Percentiles rank a stretch among this genome's conserved stretches.
These are phyloP conservation scores for Aspergillus eucalypticola DNA, from an alignment of 2,329 filamentous ascomycete genomes.

Conservation along the genomic window DNA sequence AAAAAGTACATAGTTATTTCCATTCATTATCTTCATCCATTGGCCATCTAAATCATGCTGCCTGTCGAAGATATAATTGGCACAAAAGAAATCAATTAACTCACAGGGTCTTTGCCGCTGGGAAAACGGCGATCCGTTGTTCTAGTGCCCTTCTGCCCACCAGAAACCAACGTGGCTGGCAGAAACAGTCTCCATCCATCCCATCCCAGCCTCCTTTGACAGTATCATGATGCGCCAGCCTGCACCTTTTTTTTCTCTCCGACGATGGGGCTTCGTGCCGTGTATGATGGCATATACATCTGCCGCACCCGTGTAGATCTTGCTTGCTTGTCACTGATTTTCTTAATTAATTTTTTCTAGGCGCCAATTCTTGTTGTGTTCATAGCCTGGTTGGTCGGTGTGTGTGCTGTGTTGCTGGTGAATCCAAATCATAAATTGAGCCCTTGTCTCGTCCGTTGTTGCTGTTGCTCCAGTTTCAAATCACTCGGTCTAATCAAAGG, in stretches of 20 bases:
- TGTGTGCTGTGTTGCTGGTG: background rate
- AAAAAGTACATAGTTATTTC: background rate
- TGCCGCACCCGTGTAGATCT: constrained; percentile 1
- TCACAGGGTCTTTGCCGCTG: background rate
- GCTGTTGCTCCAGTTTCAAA: background rate
- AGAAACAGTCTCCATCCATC: background rate
- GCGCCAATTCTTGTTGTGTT: background rate
- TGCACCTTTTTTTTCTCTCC: constrained; percentile 14
- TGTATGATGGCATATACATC: constrained; percentile 19
- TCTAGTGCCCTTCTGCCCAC: background rate
- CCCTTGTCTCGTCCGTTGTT: background rate
- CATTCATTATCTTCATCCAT: background rate
- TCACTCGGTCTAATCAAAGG: background rate
- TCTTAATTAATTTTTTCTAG: background rate
- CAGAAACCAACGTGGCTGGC: constrained; percentile 22
- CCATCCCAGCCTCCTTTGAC: constrained; percentile 25
- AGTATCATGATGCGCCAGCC: constrained; percentile 22
- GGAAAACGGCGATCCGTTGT: background rate
- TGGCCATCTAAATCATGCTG: background rate
- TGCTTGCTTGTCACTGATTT: background rate
- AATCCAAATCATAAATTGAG: constrained; percentile 11
- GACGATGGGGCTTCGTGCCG: constrained; percentile 18
- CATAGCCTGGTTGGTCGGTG: constrained; percentile 3
- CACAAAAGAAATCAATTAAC: background rate
- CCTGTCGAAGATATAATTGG: background rate